These are phyloP conservation scores for Salix brachista DNA, from an alignment of 345 rosid genomes.

Conservation along the genomic window DNA sequence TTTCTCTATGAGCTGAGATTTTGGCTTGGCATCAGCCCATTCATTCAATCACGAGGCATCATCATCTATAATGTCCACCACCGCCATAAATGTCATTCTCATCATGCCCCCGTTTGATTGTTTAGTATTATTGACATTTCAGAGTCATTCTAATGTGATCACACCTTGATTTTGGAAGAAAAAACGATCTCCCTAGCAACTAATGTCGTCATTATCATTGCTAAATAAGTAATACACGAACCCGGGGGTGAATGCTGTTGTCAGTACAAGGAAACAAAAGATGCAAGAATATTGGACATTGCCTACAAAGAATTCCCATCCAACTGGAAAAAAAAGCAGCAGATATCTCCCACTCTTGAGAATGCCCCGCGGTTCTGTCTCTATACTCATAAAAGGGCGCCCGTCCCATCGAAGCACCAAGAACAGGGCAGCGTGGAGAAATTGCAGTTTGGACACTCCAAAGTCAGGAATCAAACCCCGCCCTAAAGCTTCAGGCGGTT, in stretches of 20 bases:
- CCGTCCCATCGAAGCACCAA: too few relatives aligned
- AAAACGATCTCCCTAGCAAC: background rate
- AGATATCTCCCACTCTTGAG: background rate
- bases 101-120: too few relatives aligned
- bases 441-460: background rate
- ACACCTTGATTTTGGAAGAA: background rate
- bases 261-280: background rate
- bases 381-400: background rate
- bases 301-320: background rate
- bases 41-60: too few relatives aligned
- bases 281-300: background rate
- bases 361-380: background rate
- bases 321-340: too few relatives aligned
- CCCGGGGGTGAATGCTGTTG: background rate
- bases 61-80: too few relatives aligned
- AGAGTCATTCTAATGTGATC: background rate
- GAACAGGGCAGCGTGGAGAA: background rate
- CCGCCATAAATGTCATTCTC: too few relatives aligned
- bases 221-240: background rate
- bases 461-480: background rate
- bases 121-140: too few relatives aligned
- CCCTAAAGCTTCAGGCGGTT: conserved; percentile 6
- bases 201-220: background rate
- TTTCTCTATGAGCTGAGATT: too few relatives aligned
- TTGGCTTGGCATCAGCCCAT: too few relatives aligned